Evolutionary conservation across 768 basidiomycete genomes (phyloP), one percentile per base, ranked within the genome.

Genomic region (Punctularia strigosozonata): DNA sequence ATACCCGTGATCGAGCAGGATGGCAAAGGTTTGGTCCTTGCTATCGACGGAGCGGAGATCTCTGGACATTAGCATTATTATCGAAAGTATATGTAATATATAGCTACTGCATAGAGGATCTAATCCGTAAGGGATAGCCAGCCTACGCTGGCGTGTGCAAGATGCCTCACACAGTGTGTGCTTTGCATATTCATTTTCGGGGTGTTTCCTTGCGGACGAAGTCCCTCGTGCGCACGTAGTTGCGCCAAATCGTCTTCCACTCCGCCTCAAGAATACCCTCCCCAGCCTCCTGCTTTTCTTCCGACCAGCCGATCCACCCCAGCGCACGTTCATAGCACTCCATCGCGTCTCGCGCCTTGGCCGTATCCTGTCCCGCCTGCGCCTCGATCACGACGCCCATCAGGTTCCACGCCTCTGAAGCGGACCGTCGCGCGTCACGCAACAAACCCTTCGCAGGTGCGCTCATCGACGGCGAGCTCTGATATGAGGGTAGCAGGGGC

Each of bases 401-500:
- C 43, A 86, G 59, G 50, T 74, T 79, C 80, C 81, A 86, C 4
- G 81, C 73, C 55, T 84, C 78, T 1, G 78, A 77, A 13, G 81
- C 76, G 20, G 79, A 74, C 32, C 80, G 64, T 13, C 78, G 69
- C 14, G 84, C 70, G 51, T 86, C 80, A 21, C 77, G 73, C 38
- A 86, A 64, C 13, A 86, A 58, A 37, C 62, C 63, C 31, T 50
- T 56, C 20, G 84, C 80, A 5, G 73, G 70, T 39, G 62, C 66
- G 39, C 57, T 63, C 64, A 83, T 69, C 30, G 64, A 60, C 33
- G 48, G 56, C 5, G 75, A 77, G 39, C 64, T 60, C 2, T 52
- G 43, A 53, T 71, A 81, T 17, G 47, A 52, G 2, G 64, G 44
- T 17, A 70, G 53, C 28, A 78, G 61, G 6, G 64, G 55, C 10